Evolutionary conservation across 805 yeast species (phyloP), one percentile per base, ranked within the genome.

Genomic region (Candida gorgasii): DNA sequence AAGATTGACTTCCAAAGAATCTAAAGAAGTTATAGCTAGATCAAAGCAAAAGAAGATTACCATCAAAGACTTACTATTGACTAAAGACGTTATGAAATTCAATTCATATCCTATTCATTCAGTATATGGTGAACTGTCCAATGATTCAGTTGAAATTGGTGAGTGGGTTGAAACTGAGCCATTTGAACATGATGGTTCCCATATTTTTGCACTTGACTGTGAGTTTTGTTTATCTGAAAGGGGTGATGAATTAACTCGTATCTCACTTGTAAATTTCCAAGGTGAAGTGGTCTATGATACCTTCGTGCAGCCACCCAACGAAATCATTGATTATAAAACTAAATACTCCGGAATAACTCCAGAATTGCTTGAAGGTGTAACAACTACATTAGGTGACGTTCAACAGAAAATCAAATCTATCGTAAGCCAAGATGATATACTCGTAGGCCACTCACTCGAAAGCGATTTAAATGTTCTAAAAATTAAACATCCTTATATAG

Each of bases 371-470:
- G 53, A 59, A 12, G 73, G 69, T 34, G 92, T 84, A 2, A 79
- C 82, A 0, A 84, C 86, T 0, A 79, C 84, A 0, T 59, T 84
- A 12, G 46, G 59, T 13, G 95, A 90, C 51, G 78, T 88, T 2
- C 97, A 89, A 58, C 46, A 70, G 1, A 67, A 73, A 52, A 44
- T 93, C 5, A 39, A 77, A 2, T 49, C 57, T 2, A 51, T 75
- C 1, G 66, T 92, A 2, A 65, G 78, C 5, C 53, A 73, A 1
- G 63, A 68, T 13, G 97, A 89, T 57, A 72, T 82, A 11, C 57
- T 92, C 16, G 76, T 92, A 40, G 98, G 99, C 1, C 99, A 92
- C 59, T 92, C 98, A 0, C 67, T 92, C 22, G 92, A 90, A 48
- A 81, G 84, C 16, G 99, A 92, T 61, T 68, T 92, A 37, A 69